Conservation (phyloP, 2,329 filamentous ascomycete genomes). For the Fusarium gaditjirri region DNA sequence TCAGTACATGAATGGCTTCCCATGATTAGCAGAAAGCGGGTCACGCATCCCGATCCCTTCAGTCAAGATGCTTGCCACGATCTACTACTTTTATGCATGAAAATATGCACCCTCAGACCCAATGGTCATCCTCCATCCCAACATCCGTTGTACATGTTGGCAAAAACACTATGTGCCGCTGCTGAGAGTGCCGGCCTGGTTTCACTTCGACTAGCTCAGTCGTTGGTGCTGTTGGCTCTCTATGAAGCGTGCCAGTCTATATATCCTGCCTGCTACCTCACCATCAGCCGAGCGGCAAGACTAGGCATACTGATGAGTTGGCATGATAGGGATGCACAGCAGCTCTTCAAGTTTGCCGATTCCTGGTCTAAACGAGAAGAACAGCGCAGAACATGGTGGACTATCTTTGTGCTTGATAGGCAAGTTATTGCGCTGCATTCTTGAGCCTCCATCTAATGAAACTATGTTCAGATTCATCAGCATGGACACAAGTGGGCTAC, state of each 20-base stretch:
- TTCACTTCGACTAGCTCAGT: not conserved
- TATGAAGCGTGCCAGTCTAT: constrained; percentile 7
- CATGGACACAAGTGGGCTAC: not conserved
- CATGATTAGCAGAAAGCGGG: constrained; percentile 5
- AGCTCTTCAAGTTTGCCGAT: constrained; percentile 5
- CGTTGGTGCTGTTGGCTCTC: not conserved
- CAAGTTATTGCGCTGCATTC: not conserved
- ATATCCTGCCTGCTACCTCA: constrained; percentile 9
- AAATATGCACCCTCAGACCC: constrained; percentile 1
- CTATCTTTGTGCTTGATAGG: constrained; percentile 10
- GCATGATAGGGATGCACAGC: constrained; percentile 1
- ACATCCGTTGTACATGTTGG: not conserved
- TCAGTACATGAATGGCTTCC: constrained; percentile 8
- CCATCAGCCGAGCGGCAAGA: constrained; percentile 5
- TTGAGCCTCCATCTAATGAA: not conserved
- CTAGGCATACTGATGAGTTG: not conserved
- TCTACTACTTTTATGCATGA: constrained; percentile 10
- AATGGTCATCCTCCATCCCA: not conserved
- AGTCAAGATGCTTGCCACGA: constrained; percentile 7
- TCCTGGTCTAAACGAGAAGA: constrained; percentile 11
- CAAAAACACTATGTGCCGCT: not conserved
- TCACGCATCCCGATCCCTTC: not conserved
- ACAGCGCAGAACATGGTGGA: constrained; percentile 10
- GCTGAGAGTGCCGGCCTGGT: constrained; percentile 4
- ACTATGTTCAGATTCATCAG: not conserved